These are phyloP conservation scores for Colletotrichum falcatum DNA, from an alignment of 2,329 filamentous ascomycete genomes.

Conservation along the genomic window DNA sequence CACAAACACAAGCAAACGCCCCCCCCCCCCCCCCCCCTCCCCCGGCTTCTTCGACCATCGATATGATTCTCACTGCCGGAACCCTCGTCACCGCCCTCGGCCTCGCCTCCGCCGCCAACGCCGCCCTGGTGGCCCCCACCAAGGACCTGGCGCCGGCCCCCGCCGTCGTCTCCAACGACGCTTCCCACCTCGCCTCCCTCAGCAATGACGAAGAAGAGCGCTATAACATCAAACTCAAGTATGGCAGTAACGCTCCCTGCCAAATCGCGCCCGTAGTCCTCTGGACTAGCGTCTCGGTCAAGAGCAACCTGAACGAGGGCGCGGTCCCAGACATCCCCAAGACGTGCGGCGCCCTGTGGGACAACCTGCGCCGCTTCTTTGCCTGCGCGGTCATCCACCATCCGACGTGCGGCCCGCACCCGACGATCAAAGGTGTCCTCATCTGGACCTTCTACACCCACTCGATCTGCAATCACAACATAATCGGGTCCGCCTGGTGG, in stretches of 20 bases:
- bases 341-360: not conserved
- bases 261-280: not conserved
- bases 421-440: not conserved
- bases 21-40: no score
- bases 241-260: not conserved
- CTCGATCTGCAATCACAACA: not conserved
- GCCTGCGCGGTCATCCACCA: not conserved
- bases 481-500: not conserved
- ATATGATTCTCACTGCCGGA: not conserved
- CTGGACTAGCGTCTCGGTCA: not conserved
- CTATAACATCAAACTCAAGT: no score
- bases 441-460: not conserved
- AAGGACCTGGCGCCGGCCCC: not conserved
- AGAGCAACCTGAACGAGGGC: not conserved
- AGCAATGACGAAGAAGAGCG: fast-evolving
- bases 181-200: not conserved
- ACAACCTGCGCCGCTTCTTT: not conserved
- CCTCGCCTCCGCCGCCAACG: not conserved
- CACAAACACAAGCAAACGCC: not conserved
- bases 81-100: not conserved
- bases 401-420: not conserved
- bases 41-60: no score
- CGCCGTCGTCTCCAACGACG: not conserved
- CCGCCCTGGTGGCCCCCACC: not conserved
- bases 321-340: not conserved